A percentile compares a stretch with the other conserved stretches of the same genome.
These are phyloP conservation scores for Excoecaria cochinchinensis DNA, from an alignment of 345 rosid genomes.

Conservation along the genomic window DNA sequence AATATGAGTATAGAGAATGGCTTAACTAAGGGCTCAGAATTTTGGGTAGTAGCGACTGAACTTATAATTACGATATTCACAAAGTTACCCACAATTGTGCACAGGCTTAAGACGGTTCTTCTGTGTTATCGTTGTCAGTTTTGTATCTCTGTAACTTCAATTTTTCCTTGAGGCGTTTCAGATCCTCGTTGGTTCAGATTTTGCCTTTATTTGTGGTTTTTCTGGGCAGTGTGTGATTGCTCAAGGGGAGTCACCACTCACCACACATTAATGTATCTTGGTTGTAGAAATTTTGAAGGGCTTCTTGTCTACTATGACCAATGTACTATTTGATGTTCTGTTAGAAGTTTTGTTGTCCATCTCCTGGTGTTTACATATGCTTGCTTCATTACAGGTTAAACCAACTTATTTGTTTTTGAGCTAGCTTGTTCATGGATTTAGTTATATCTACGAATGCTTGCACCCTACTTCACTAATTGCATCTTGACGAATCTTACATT, in stretches of 20 bases:
- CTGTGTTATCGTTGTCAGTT: constrained; percentile 34
- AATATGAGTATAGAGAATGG: constrained; percentile 34
- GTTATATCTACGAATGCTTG: too few species aligned
- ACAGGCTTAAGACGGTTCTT: constrained; percentile 24
- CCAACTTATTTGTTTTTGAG: background rate
- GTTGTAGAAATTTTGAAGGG: constrained; percentile 30
- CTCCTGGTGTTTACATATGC: background rate
- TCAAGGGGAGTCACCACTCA: constrained; percentile 13
- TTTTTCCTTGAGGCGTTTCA: constrained; percentile 19
- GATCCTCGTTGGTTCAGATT: constrained; percentile 11
- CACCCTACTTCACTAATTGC: too few species aligned
- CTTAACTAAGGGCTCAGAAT: constrained; percentile 37
- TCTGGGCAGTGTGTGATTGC: constrained; percentile 21
- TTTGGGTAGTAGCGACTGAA: constrained; percentile 34
- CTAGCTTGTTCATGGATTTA: too few species aligned
- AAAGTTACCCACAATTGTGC: constrained; percentile 26
- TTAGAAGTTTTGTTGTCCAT: background rate
- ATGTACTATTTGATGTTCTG: background rate
- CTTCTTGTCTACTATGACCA: constrained; percentile 12
- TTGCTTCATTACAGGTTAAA: background rate
- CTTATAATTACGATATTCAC: constrained; percentile 26
- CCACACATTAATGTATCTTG: constrained; percentile 10
- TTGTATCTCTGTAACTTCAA: constrained; percentile 26
- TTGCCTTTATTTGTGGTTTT: background rate
- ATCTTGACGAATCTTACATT: too few species aligned